These are phyloP conservation scores for Vicia faba DNA, from an alignment of 306 rosid species.

Conservation along the genomic window DNA sequence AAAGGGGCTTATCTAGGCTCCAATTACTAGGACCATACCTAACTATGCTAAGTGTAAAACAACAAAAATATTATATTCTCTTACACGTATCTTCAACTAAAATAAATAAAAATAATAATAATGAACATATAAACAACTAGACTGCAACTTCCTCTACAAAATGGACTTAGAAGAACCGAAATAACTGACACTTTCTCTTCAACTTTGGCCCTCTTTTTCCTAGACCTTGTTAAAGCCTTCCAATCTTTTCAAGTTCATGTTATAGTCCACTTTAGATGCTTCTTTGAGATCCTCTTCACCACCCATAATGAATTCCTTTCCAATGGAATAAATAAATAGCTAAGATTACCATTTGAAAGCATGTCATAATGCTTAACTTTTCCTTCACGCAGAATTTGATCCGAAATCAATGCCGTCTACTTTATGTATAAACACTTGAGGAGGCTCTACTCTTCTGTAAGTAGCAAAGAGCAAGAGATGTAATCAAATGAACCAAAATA, in stretches of 20 bases:
- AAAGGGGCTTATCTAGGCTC: not conserved
- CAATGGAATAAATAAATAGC: conserved; percentile 1
- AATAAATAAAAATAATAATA: not conserved
- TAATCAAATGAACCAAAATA: conserved; percentile 33
- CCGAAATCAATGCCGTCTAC: conserved; percentile 35
- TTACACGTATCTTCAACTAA: not conserved
- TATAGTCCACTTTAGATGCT: too few relatives aligned
- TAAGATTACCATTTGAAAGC: conserved; percentile 42
- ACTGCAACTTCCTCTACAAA: not conserved
- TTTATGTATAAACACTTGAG: conserved; percentile 65
- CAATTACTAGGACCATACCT: not conserved
- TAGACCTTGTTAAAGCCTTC: too few relatives aligned
- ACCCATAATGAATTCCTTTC: not conserved
- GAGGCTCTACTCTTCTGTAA: conserved; percentile 72
- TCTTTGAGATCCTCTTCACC: too few relatives aligned
- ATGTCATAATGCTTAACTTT: conserved; percentile 36
- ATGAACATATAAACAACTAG: not conserved
- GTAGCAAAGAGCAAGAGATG: conserved; percentile 25
- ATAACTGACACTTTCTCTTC: not conserved
- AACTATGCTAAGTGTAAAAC: not conserved
- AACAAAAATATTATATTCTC: conserved; percentile 1
- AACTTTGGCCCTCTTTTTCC: not conserved
- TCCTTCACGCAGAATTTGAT: conserved; percentile 45
- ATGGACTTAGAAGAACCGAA: not conserved
- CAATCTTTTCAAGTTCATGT: too few relatives aligned